phyloP scores from a whole-genome alignment of 2,329 filamentous ascomycete genomes.

The Exophiala phaeomuriformis region DNA sequence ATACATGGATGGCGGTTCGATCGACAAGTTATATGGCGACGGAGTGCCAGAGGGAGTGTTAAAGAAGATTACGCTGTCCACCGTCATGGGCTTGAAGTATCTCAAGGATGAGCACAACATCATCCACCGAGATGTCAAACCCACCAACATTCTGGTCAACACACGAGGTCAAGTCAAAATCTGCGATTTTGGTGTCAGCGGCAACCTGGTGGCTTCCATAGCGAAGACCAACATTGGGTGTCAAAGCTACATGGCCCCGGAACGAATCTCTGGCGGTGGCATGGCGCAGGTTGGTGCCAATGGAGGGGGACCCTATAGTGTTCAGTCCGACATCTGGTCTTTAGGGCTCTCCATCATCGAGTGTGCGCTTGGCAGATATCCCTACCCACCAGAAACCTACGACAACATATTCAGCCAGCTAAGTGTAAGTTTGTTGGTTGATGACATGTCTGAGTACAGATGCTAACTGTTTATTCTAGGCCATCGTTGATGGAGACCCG shows the following conservation, averaged over 20 bases:
- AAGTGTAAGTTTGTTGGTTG: slow-evolving; percentile 59
- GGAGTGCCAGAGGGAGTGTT: slow-evolving; percentile 85
- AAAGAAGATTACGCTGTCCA: slow-evolving; percentile 82
- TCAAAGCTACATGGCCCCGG: slow-evolving; percentile 98
- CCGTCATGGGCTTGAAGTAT: slow-evolving; percentile 82
- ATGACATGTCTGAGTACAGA: slow-evolving; percentile 17
- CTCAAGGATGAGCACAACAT: slow-evolving; percentile 98
- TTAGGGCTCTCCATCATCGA: slow-evolving; percentile 91
- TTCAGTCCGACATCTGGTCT: slow-evolving; percentile 98
- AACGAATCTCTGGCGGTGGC: slow-evolving; percentile 82
- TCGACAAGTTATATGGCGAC: slow-evolving; percentile 88
- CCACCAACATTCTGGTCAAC: slow-evolving; percentile 96
- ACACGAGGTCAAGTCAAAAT: slow-evolving; percentile 89
- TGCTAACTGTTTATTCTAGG: slow-evolving; percentile 48
- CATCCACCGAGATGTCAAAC: slow-evolving; percentile 96
- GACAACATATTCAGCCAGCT: slow-evolving; percentile 98
- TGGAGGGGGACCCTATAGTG: slow-evolving; percentile 81
- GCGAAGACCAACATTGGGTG: slow-evolving; percentile 98
- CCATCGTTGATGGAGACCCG: slow-evolving; percentile 95
- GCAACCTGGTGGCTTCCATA: slow-evolving; percentile 93
- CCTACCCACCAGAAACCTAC: slow-evolving; percentile 93
- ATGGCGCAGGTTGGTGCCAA: slow-evolving; percentile 60
- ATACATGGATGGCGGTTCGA: slow-evolving; percentile 96
- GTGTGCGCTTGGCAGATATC: slow-evolving; percentile 88
- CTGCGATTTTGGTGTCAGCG: slow-evolving; percentile 95